A percentile compares a stretch with the other conserved stretches of the same genome.
Conservation (phyloP, 345 rosid genomes). For the Brassica juncea region DNA sequence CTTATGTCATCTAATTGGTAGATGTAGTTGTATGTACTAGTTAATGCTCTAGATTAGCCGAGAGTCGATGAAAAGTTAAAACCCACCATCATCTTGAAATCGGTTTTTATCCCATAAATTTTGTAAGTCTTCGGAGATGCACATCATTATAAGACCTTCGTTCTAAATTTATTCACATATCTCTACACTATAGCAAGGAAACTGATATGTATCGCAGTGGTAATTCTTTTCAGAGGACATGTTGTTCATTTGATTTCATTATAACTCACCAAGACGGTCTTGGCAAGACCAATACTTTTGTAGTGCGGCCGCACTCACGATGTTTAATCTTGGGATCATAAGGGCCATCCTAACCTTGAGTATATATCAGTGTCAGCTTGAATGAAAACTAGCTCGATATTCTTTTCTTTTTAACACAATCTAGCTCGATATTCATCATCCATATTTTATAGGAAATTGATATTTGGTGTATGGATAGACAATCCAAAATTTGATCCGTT, state of each 20-base stretch:
- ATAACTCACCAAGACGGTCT: not conserved
- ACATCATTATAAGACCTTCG: not conserved
- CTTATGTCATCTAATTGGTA: conserved; percentile 10
- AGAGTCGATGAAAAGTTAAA: conserved; percentile 3
- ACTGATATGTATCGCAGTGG: not conserved
- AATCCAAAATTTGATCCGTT: not conserved
- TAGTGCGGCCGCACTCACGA: not conserved
- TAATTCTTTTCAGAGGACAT: not conserved
- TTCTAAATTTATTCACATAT: not conserved
- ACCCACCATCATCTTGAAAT: not conserved
- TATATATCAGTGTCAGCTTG: not conserved
- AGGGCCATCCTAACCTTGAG: not conserved
- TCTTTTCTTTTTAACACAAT: too few relatives aligned
- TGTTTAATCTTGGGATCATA: not conserved
- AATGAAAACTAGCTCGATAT: not conserved
- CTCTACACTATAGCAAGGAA: not conserved
- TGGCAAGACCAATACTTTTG: not conserved
- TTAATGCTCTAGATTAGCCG: not conserved
- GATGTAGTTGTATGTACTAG: not conserved
- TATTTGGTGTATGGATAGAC: not conserved
- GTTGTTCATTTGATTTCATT: not conserved
- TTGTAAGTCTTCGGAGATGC: not conserved
- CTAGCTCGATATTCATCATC: not conserved
- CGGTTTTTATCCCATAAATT: not conserved
- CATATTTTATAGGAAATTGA: not conserved